Evolutionary conservation across 192 early-diverging fungal species (phyloP).

Genomic region (Backusella psychrophila): DNA sequence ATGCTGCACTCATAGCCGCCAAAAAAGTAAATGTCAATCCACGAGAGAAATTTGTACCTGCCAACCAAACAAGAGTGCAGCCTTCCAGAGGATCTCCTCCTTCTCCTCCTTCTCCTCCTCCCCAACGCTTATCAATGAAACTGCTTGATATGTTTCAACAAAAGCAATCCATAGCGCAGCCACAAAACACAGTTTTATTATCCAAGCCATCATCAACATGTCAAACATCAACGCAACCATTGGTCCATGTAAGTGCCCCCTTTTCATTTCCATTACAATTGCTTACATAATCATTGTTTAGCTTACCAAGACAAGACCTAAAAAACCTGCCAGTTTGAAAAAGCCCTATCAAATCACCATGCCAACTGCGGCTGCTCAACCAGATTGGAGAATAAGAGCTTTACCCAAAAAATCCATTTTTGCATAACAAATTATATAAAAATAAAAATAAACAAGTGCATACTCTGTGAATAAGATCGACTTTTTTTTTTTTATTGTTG

Average conservation of each 20-base stretch:
- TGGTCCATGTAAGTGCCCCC: not conserved
- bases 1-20: not conserved
- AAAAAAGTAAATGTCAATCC: not conserved
- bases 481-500: not conserved
- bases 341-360: not conserved
- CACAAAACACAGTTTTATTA: not conserved
- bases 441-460: not conserved
- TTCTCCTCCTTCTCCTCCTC: not conserved
- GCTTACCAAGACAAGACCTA: not conserved
- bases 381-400: conserved; percentile 15
- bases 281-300: not conserved
- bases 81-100: not conserved
- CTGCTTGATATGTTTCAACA: conserved; percentile 9
- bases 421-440: not conserved
- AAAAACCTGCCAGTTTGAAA: conserved; percentile 5
- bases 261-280: not conserved
- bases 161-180: not conserved
- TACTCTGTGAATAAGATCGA: not conserved
- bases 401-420: not conserved
- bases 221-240: not conserved
- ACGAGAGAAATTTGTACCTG: conserved; percentile 2
- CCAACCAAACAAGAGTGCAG: not conserved
- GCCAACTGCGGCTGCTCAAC: conserved; percentile 10
- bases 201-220: not conserved
- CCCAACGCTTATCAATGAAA: conserved; percentile 6